These are phyloP conservation scores for Xylaria sp. DNA, from an alignment of 2,329 filamentous ascomycete genomes.

Conservation along the genomic window DNA sequence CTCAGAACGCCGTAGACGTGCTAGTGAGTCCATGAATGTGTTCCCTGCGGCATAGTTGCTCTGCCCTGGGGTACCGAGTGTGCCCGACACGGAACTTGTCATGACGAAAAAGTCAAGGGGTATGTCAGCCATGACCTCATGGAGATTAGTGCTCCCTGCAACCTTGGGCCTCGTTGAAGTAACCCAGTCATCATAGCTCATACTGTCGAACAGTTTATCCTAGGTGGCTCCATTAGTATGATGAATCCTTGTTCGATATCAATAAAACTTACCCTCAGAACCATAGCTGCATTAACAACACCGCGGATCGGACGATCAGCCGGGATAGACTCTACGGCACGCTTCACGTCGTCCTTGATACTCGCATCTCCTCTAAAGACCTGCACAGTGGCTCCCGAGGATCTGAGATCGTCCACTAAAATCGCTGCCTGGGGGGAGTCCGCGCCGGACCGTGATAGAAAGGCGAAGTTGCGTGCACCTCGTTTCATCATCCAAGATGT, in stretches of 20 bases:
- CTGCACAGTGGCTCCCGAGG: background rate
- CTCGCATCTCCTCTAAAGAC: background rate
- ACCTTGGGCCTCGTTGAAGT: background rate
- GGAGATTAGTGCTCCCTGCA: background rate
- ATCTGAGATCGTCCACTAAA: background rate
- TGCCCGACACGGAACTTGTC: slow-evolving; percentile 21
- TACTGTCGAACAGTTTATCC: background rate
- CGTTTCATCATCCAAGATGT: slow-evolving; percentile 40
- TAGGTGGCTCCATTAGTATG: background rate
- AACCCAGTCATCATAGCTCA: background rate
- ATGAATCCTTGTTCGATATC: background rate
- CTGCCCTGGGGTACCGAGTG: slow-evolving; percentile 36
- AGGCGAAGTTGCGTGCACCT: slow-evolving; percentile 40
- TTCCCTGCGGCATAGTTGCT: slow-evolving; percentile 42
- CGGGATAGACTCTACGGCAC: background rate
- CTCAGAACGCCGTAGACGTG: slow-evolving; percentile 2
- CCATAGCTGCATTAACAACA: slow-evolving; percentile 27
- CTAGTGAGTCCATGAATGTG: slow-evolving; percentile 38
- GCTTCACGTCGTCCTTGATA: background rate
- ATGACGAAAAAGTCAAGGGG: background rate
- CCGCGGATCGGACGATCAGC: slow-evolving; percentile 24
- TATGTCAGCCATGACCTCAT: background rate
- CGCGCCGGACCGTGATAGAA: slow-evolving; percentile 41
- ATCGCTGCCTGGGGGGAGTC: slow-evolving; percentile 31
- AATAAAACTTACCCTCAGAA: background rate